Conservation (phyloP, 768 basidiomycete species). For the Macrolepiota albuminosa region DNA sequence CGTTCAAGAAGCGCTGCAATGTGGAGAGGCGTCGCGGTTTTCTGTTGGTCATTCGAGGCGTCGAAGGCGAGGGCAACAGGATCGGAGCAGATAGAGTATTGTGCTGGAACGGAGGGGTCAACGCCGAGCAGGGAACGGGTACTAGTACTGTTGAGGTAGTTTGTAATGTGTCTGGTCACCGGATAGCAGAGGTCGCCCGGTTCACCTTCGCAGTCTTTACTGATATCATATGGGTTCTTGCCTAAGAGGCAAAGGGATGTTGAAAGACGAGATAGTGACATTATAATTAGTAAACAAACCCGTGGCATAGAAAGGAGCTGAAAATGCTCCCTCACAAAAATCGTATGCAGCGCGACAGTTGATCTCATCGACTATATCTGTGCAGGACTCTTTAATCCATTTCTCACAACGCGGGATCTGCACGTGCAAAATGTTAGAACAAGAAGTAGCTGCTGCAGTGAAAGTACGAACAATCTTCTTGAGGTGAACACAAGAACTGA, state of each 20-base stretch:
- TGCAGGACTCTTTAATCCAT: conserved; percentile 50
- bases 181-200: conserved; percentile 55
- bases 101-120: conserved; percentile 33
- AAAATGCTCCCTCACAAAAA: conserved; percentile 58
- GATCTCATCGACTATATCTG: conserved; percentile 60
- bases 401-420: conserved; percentile 64
- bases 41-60: conserved; percentile 34
- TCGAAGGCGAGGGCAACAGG: conserved; percentile 47
- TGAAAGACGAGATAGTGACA: background rate
- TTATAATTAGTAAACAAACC: conserved; percentile 23
- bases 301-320: conserved; percentile 33
- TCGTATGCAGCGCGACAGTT: conserved; percentile 55
- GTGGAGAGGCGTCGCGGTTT: conserved; percentile 46
- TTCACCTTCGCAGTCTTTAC: conserved; percentile 49
- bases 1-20: conserved; percentile 67
- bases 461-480: conserved; percentile 45
- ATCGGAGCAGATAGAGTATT: conserved; percentile 29
- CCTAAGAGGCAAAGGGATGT: conserved; percentile 18
- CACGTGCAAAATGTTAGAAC: background rate
- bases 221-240: conserved; percentile 67
- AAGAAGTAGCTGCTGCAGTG: background rate
- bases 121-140: conserved; percentile 60
- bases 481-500: conserved; percentile 50
- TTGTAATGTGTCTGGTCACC: conserved; percentile 46
- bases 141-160: conserved; percentile 57